A percentile compares a stretch with the other conserved stretches of the same genome.
Conservation (phyloP, 2,329 filamentous ascomycete genomes). For the Blastomyces emzantsi region DNA sequence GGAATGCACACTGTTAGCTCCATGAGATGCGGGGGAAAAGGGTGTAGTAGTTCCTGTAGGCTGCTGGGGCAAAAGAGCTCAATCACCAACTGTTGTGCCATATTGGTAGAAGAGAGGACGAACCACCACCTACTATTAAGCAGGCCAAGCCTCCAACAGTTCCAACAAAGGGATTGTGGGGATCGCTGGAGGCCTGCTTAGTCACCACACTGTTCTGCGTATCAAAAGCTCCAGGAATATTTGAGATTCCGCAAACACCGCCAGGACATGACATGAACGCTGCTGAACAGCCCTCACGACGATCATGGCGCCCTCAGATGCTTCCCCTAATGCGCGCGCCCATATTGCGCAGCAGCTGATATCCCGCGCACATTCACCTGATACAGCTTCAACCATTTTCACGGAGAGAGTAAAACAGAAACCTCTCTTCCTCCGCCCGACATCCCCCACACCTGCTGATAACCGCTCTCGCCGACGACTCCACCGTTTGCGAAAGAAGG, state of each 20-base stretch:
- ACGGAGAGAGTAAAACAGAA: slow-evolving; percentile 74
- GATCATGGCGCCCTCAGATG: slow-evolving; percentile 6
- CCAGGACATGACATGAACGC: neutral
- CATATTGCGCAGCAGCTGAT: slow-evolving; percentile 58
- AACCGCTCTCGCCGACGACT: slow-evolving; percentile 45
- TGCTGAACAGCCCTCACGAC: neutral
- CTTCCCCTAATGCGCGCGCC: slow-evolving; percentile 16
- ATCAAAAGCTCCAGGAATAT: neutral
- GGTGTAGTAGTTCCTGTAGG: too few species aligned
- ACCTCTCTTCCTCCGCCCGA: slow-evolving; percentile 67
- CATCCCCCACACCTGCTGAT: slow-evolving; percentile 55
- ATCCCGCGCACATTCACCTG: slow-evolving; percentile 66
- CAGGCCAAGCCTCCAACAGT: too few species aligned
- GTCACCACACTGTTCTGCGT: neutral
- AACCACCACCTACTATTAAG: too few species aligned
- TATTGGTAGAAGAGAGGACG: too few species aligned
- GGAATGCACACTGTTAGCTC: too few species aligned
- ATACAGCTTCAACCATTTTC: slow-evolving; percentile 62
- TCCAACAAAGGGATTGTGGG: too few species aligned
- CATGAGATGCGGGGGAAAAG: too few species aligned
- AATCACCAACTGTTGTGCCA: too few species aligned
- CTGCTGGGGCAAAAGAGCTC: too few species aligned
- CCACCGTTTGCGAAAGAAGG: slow-evolving; percentile 40
- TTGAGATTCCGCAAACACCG: neutral
- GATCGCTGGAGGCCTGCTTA: neutral